phyloP scores from a whole-genome alignment of 495 filamentous ascomycete species.

The Penicillium bovifimosum region DNA sequence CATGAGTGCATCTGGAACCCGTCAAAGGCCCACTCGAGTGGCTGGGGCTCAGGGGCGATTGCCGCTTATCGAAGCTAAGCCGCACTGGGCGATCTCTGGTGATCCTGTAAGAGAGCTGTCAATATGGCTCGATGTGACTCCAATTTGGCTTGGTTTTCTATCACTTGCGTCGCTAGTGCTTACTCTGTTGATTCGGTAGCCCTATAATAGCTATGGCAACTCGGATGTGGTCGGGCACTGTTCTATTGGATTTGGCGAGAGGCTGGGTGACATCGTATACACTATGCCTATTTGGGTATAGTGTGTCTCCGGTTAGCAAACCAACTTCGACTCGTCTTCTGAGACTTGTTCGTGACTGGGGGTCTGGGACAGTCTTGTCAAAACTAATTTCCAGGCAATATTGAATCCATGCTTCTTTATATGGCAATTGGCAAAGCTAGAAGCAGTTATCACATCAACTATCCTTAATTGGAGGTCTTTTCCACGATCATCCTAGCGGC shows the following conservation, averaged over 20 bases:
- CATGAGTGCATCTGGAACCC: not conserved
- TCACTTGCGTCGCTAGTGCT: not conserved
- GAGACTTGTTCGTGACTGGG: too few species aligned
- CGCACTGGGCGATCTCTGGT: not conserved
- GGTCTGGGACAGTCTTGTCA: too few species aligned
- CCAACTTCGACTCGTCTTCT: too few species aligned
- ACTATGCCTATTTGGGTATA: not conserved
- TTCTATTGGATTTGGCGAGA: not conserved
- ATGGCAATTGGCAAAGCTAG: too few species aligned
- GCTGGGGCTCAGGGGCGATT: slow-evolving; percentile 1
- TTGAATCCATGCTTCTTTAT: too few species aligned
- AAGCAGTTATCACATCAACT: not conserved
- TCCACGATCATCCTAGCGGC: slow-evolving; percentile 20
- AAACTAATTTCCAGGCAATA: too few species aligned
- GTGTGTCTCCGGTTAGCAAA: not conserved
- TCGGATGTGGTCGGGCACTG: not conserved
- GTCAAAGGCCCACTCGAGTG: not conserved
- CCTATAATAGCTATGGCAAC: not conserved
- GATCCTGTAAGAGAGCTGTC: not conserved
- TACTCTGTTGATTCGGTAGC: not conserved
- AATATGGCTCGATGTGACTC: not conserved
- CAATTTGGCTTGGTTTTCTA: not conserved
- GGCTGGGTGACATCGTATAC: not conserved
- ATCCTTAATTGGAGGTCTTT: not conserved
- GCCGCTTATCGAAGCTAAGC: not conserved